Base-by-base conservation (phyloP, 1,139 yeast species). In the Suhomyces bribrorum region DNA sequence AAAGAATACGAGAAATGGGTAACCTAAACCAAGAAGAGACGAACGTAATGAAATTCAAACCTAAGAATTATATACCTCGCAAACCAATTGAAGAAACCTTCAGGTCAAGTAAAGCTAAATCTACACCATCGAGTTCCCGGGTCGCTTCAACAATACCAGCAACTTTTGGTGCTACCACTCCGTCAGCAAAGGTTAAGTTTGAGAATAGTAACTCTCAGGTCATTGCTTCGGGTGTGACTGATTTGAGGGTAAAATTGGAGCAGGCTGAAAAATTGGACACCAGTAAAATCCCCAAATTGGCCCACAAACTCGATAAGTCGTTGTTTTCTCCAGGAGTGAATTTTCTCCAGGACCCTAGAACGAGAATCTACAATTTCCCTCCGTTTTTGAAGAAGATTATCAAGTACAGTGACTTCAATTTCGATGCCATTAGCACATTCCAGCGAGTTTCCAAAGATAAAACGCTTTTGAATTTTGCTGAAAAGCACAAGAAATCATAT, bases 261-360 rank as follows among this genome's bases (percentile, higher is more conserved):
- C 68, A 61, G 42, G 55, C 58, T 4, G 46, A 48, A 5, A 46
- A 56, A 14, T 53, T 65, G 8, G 55, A 62, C n/a, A 45, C 45
- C 5, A 47, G 47, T 3, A 52, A 60, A 13, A 58, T 72, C 13
- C 74, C 77, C 1, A 54, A 51, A 17, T 63, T 89, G 30, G 75
- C 81, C 2, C 87, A 85, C 52, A 76, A 75, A 39, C 68, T 90
- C 20, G 83, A 84, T 29, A 64, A 83, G 26, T 87, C 84, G 0
- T 62, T 90, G 12, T 85, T 84, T 54, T 80, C 84, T 13, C 96
- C 96, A 0, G 95, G 95, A 0, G 83, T 88, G 2, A 96, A 90
- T 52, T 83, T 78, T 44, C 62, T 86, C 26, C 81, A 79, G 52
- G 96, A 90, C 59, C 83, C 87, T 14, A 67, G 96, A 43, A 77